Evolutionary conservation across 768 basidiomycete genomes (phyloP).

Genomic region (Lactarius quietus): DNA sequence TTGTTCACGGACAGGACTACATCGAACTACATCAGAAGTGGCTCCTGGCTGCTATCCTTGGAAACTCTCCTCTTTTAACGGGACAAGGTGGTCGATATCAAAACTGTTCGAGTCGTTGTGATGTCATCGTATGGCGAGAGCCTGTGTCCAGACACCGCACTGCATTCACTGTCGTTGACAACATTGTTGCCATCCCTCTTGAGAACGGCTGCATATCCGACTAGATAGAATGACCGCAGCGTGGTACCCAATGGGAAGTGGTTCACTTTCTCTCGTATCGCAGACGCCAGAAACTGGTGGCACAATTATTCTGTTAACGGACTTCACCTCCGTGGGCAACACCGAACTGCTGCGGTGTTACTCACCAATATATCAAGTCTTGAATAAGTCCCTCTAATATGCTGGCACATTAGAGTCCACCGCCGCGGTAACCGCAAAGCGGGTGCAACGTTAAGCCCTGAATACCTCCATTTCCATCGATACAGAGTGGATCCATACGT

Average conservation of each 20-base stretch:
- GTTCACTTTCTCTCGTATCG: slow-evolving; percentile 50
- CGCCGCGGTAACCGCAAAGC: slow-evolving; percentile 36
- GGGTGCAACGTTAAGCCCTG: background rate
- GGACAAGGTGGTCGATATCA: slow-evolving; percentile 55
- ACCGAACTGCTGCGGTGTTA: slow-evolving; percentile 8
- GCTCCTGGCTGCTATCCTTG: background rate
- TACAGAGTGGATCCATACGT: slow-evolving; percentile 17
- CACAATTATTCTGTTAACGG: background rate
- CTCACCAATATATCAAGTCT: slow-evolving; percentile 48
- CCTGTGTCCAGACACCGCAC: slow-evolving; percentile 48
- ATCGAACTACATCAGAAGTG: background rate
- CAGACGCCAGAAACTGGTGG: slow-evolving; percentile 47
- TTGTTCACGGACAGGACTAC: background rate
- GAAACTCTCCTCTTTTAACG: slow-evolving; percentile 43
- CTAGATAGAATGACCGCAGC: background rate
- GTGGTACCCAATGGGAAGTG: background rate
- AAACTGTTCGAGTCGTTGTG: slow-evolving; percentile 44
- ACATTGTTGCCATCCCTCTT: slow-evolving; percentile 38
- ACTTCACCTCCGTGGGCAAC: background rate
- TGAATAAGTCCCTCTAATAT: slow-evolving; percentile 41
- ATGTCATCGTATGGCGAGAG: slow-evolving; percentile 51
- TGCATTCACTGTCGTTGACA: slow-evolving; percentile 39
- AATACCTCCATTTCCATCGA: background rate
- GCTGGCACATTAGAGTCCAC: slow-evolving; percentile 42
- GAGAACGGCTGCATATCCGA: slow-evolving; percentile 28